Evolutionary conservation across 106 monocot genomes (phyloP).

Genomic region (Xerophyta viscosa): DNA sequence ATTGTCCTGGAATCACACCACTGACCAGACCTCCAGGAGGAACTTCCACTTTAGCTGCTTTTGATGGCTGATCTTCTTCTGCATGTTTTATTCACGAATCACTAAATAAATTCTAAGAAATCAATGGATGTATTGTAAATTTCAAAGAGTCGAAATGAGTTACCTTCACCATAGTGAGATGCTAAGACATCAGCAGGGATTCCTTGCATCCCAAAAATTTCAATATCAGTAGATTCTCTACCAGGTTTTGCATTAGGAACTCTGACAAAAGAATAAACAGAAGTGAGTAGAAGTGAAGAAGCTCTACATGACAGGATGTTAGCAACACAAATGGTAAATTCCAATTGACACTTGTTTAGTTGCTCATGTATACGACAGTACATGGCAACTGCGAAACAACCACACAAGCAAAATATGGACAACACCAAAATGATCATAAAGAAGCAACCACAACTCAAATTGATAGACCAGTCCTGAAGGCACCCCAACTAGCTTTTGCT

Average conservation of each 20-base stretch:
- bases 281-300: not conserved
- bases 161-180: conserved; percentile 79
- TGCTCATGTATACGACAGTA: no score
- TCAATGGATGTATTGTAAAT: no score
- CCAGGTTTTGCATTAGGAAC: conserved; percentile 75
- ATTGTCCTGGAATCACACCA: conserved; percentile 37
- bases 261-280: conserved; percentile 21
- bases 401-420: no score
- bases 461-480: no score
- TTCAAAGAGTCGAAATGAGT: no score
- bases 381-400: no score
- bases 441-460: no score
- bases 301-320: not conserved
- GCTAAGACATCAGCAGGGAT: conserved; percentile 66
- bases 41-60: conserved; percentile 57
- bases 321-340: no score
- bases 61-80: conserved; percentile 71
- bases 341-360: no score
- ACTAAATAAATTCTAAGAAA: no score
- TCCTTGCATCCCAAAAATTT: conserved; percentile 85
- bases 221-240: conserved; percentile 70
- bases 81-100: conserved; percentile 5
- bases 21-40: conserved; percentile 23
- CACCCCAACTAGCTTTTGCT: no score
- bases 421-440: no score